Evolutionary conservation across 257 asterid genomes (phyloP).

Genomic region (Scutellaria minor): DNA sequence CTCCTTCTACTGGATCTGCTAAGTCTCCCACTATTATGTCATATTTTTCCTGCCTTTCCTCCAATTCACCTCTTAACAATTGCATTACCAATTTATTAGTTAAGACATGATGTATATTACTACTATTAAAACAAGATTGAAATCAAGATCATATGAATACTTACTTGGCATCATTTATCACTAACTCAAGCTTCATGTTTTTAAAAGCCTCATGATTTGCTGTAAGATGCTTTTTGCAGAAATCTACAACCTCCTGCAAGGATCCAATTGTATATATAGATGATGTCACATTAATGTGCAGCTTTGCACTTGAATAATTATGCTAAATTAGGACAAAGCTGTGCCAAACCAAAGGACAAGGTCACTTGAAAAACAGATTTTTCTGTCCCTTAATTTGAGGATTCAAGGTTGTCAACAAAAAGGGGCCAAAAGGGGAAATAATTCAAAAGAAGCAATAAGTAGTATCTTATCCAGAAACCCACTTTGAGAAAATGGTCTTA

Average conservation of each 20-base stretch:
- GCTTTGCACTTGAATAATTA: not conserved
- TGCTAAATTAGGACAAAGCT: not conserved
- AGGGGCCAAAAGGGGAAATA: conserved; percentile 9
- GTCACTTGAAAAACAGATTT: not conserved
- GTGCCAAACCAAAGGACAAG: conserved; percentile 11
- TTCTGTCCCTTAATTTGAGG: conserved; percentile 32
- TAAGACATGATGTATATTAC: not conserved
- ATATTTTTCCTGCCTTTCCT: conserved; percentile 71
- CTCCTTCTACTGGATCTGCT: conserved; percentile 99
- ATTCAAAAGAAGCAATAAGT: conserved; percentile 22
- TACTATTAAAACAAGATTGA: not conserved
- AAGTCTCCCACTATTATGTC: conserved; percentile 92
- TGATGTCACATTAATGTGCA: not conserved
- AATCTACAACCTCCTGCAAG: conserved; percentile 88
- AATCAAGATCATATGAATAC: not conserved
- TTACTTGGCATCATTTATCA: conserved; percentile 92
- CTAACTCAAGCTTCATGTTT: conserved; percentile 76
- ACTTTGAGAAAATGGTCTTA: conserved; percentile 28
- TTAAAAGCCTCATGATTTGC: conserved; percentile 84
- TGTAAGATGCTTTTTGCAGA: conserved; percentile 76
- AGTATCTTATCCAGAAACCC: conserved; percentile 27
- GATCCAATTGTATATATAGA: no score
- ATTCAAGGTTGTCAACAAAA: conserved; percentile 37
- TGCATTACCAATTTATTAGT: conserved; percentile 6
- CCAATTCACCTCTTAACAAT: conserved; percentile 68